Percentiles rank a stretch among this genome's conserved stretches.
Conservation (phyloP, 768 basidiomycete genomes). For the Suillus ampliporus region DNA sequence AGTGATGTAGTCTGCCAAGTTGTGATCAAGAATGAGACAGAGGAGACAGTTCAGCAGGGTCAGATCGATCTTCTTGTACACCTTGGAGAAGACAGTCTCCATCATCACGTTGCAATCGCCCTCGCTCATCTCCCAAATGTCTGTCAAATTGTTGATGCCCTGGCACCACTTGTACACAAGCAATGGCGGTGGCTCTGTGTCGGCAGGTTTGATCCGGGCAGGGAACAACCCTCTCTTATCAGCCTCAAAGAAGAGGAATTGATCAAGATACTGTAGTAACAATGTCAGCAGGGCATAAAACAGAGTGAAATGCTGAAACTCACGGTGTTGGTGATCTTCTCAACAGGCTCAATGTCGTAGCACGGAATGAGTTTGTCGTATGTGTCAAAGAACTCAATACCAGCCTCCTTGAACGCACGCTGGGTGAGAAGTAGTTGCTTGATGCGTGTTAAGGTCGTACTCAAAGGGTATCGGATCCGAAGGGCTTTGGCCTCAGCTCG, state of each 20-base stretch:
- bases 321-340: constrained; percentile 99
- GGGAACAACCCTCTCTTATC: constrained; percentile 99
- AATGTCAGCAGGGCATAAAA: constrained; percentile 20
- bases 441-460: too few species aligned
- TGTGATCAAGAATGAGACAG: constrained; percentile 97
- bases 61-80: constrained; percentile 98
- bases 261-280: constrained; percentile 79
- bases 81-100: constrained; percentile 98
- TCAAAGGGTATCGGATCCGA: too few species aligned
- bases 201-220: constrained; percentile 98
- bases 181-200: constrained; percentile 95
- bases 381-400: constrained; percentile 96
- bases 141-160: constrained; percentile 97
- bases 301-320: constrained; percentile 32
- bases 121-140: constrained; percentile 98
- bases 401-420: constrained; percentile 97
- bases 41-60: constrained; percentile 95
- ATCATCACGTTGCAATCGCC: constrained; percentile 98
- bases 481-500: too few species aligned
- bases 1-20: constrained; percentile 98
- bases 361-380: constrained; percentile 99
- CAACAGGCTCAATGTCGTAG: constrained; percentile 99
- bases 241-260: constrained; percentile 98
- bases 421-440: constrained; percentile 97
- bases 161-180: constrained; percentile 99